Evolutionary conservation across 305 asterid species (phyloP), one percentile per base, ranked within the genome.

Genomic region (Fraxinus dipetala): DNA sequence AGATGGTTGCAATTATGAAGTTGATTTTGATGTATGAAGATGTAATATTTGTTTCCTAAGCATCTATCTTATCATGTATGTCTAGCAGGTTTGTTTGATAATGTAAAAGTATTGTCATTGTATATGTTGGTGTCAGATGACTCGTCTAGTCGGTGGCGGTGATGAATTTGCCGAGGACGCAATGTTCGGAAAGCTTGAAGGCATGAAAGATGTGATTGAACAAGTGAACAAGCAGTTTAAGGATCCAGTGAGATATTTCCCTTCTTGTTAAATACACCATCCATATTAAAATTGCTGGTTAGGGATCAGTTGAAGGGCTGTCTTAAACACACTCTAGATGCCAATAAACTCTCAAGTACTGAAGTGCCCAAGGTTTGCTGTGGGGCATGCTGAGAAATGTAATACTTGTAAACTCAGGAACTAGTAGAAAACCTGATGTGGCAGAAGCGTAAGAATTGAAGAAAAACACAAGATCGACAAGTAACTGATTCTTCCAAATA

Each of bases 101-200:
- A 16, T 16, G 28, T 75, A 83, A 32, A 54, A n/a, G n/a, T n/a
- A n/a, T 11, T 51, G 24, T 51, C 20, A 54, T 5, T n/a, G 63
- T 54, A 54, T 54, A 54, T 72, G 48, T 72, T 82, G 65, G 70
- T 85, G 83, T 85, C 98, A 95, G 99, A 91, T 94, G 97, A 89
- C 92, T 82, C 90, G 90, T 72, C 85, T 95, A 69, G 85, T 95
- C 79, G 99, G 99, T 28, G 82, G 83, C 26, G 97, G 80, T 30
- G 98, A 92, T 67, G 97, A 94, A 84, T 94, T 94, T 81, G 95
- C 90, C 75, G 98, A 92, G 89, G 99, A 93, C 14, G 95, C 99
- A 67, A 89, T 95, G 84, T 89, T 94, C 28, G 97, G 97, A 36
- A 95, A 86, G 92, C 95, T 95, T 56, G 99, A 95, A 86, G 97